Evolutionary conservation across 768 basidiomycete species (phyloP).

Genomic region (Suillus subaureus): DNA sequence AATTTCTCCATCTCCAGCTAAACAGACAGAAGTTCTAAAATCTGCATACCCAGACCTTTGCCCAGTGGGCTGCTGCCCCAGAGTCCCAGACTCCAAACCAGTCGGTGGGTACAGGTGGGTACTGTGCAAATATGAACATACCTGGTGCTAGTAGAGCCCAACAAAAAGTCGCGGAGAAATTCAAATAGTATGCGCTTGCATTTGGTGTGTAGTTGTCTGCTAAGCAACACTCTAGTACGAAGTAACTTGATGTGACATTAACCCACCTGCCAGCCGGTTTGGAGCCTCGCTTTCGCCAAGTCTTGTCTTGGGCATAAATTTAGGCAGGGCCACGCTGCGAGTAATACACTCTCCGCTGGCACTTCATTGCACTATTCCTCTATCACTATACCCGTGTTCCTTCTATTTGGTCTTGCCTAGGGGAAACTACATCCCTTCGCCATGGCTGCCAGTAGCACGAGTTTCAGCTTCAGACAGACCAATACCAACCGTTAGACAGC

Average conservation of each 20-base stretch:
- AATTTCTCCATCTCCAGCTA: no score
- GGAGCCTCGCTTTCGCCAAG: background rate
- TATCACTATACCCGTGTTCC: background rate
- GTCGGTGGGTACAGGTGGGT: background rate
- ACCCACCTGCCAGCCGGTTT: no score
- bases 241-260: no score
- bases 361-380: background rate
- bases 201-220: no score
- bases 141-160: no score
- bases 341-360: background rate
- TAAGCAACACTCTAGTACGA: no score
- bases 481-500: no score
- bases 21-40: background rate
- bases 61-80: no score
- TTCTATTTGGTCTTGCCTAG: background rate
- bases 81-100: background rate
- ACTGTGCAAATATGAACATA: no score
- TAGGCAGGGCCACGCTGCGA: background rate
- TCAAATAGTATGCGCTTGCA: no score
- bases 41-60: background rate
- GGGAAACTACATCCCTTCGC: background rate
- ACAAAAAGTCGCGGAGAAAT: no score
- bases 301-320: background rate
- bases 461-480: no score
- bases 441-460: background rate